phyloP scores from a whole-genome alignment of 2,329 filamentous ascomycete species.

The Cercospora janseana region DNA sequence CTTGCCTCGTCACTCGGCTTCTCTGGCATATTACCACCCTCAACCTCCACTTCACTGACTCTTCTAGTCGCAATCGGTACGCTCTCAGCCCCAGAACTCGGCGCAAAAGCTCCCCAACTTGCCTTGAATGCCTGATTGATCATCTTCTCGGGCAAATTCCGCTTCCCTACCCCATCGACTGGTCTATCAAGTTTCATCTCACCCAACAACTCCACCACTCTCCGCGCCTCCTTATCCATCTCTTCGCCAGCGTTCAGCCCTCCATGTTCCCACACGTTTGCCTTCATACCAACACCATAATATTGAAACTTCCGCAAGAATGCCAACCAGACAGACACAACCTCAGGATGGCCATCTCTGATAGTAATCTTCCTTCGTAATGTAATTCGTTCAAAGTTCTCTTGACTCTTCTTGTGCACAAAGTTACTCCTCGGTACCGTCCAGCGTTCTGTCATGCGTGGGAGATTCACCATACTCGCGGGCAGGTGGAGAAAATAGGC shows the following conservation, averaged over 20 bases:
- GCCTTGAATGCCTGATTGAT: slow-evolving; percentile 36
- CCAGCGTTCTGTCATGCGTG: slow-evolving; percentile 86
- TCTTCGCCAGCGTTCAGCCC: slow-evolving; percentile 44
- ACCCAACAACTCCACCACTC: neutral
- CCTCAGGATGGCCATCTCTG: slow-evolving; percentile 83
- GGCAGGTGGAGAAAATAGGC: slow-evolving; percentile 91
- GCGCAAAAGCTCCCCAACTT: slow-evolving; percentile 30
- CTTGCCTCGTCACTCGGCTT: neutral
- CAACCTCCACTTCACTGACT: slow-evolving; percentile 17
- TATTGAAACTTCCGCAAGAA: slow-evolving; percentile 91
- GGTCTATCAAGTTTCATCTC: neutral
- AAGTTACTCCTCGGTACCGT: slow-evolving; percentile 87
- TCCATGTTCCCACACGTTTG: slow-evolving; percentile 89
- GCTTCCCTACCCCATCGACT: neutral
- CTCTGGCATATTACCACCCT: slow-evolving; percentile 3
- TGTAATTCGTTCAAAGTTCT: slow-evolving; percentile 95
- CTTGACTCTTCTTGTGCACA: slow-evolving; percentile 94
- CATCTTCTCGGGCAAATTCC: slow-evolving; percentile 2
- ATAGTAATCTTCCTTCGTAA: slow-evolving; percentile 85
- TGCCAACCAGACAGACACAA: slow-evolving; percentile 86
- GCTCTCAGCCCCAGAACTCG: slow-evolving; percentile 29
- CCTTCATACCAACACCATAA: slow-evolving; percentile 98
- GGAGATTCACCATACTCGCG: slow-evolving; percentile 79
- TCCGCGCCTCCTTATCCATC: slow-evolving; percentile 25
- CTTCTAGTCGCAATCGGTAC: slow-evolving; percentile 16